Evolutionary conservation across 2,329 filamentous ascomycete genomes (phyloP), one percentile per base, ranked within the genome.

Genomic region (Stylonectria norvegica): DNA sequence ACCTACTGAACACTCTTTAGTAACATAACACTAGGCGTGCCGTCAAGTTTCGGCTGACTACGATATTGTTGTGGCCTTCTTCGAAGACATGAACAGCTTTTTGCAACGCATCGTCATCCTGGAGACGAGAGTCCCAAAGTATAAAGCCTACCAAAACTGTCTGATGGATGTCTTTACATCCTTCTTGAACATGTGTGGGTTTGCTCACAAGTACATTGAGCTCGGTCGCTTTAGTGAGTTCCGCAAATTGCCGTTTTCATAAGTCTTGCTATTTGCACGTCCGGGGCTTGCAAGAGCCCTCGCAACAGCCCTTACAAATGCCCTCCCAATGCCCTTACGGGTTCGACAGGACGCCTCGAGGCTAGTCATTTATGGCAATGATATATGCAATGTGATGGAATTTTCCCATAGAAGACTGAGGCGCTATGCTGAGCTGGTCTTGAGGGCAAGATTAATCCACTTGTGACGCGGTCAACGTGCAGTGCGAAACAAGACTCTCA

Each of bases 41-140:
- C 50, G 53, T 2, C 45, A 51, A 5, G 61, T 65, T 0, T 61
- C 55, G 1, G 63, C 61, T 1, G 65, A 69, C 29, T 69, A 67
- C 23, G 64, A 69, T 18, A 50, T 62, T 2, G 54, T 69, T 0
- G 52, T 61, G n/a, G 55, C 55, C 4, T 69, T 69, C 36, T 69
- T 69, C 35, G 56, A 62, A 2, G 57, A 62, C 8, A 65, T 67
- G 52, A 61, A 61, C 34, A 61, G 60, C 5, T 66, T 68, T 17
- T 49, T 68, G 4, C 47, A 57, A 18, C 55, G 64, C 2, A 55
- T 67, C 1, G 54, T 58, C 0, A 58, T 67, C 6, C 28, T 68
- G 0, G 58, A 67, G 42, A 52, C 47, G 0, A 50, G 61, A n/a
- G 45, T 64, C 2, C 61, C 63, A 0, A 46, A 53, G 7, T 31